These are phyloP conservation scores for Geosmithia putterillii DNA, from an alignment of 2,329 filamentous ascomycete species.

Conservation along the genomic window DNA sequence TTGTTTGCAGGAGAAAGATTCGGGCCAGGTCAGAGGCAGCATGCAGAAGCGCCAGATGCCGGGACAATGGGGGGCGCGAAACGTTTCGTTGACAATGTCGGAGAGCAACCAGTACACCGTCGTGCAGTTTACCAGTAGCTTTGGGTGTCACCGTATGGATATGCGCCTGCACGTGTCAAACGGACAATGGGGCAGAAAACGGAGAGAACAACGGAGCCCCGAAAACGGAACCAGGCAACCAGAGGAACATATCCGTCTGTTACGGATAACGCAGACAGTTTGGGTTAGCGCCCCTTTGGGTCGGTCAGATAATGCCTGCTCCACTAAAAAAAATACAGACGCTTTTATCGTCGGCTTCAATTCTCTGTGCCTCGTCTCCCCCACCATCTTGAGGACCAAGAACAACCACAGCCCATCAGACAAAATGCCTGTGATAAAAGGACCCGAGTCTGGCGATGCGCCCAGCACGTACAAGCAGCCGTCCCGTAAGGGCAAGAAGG, in stretches of 20 bases:
- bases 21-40: too few relatives aligned
- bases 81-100: neutral
- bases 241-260: too few relatives aligned
- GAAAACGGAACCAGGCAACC: neutral
- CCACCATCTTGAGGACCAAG: neutral
- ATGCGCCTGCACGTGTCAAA: neutral
- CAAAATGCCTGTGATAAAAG: constrained; percentile 40
- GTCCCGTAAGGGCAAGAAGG: constrained; percentile 95
- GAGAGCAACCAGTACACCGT: neutral
- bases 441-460: constrained; percentile 40
- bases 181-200: neutral
- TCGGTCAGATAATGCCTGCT: too few relatives aligned
- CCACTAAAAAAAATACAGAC: too few relatives aligned
- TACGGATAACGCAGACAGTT: too few relatives aligned
- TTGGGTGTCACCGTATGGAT: neutral
- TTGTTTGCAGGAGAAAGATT: too few relatives aligned
- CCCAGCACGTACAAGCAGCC: constrained; percentile 78
- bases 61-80: neutral
- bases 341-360: too few relatives aligned
- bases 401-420: neutral
- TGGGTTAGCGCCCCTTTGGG: too few relatives aligned
- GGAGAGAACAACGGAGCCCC: neutral
- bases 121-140: neutral
- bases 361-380: neutral
- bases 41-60: neutral